Evolutionary conservation across 257 asterid species (phyloP), one percentile per base, ranked within the genome.

Genomic region (Solanum chiquidenum): DNA sequence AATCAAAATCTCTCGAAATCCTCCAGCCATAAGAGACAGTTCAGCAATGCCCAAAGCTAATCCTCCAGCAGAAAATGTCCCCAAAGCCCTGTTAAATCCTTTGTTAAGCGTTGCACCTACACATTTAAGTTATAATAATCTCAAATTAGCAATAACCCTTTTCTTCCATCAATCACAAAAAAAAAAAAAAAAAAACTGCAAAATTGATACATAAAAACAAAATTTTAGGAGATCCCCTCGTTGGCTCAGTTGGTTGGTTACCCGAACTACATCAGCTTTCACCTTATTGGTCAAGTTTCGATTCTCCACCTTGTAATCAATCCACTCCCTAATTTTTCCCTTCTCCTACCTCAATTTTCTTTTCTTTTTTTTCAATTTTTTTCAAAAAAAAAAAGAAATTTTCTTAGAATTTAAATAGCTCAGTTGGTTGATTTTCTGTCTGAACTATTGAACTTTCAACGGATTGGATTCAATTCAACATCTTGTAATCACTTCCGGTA

Each of bases 51-150:
- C 92, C 86, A 92, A 69, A 75, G 94, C 89, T 38, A 91, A 86
- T 38, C 89, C 92, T 68, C 93, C 94, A 83, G 94, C 94, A 14
- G 92, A 92, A 9, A 92, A 83, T 7, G 94, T 92, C 88, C 94
- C 94, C 58, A 91, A 18, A 0, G 92, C 93, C 25, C 94, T 90
- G 87, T 92, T 92, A 80, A 91, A 87, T 83, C 94, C 94, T 90
- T 92, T 92, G 64, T 74, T 92, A 21, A 92, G 88, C 3, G 94
- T 92, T 29, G 94, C 94, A 27, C 94, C 94, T 92, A 33, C 25
- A 86, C 55, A 83, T 86, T 72, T n/a, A 5, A 34, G 49, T 37
- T 37, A 34, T 6, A 74, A 55, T 52, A 87, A n/a, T 73, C 77
- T 64, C 62, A 86, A 77, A 12, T 72, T 6, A 84, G 40, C 49